These are phyloP conservation scores for Panicum miliaceum DNA, from an alignment of 176 grass and related monocot species.

Conservation along the genomic window DNA sequence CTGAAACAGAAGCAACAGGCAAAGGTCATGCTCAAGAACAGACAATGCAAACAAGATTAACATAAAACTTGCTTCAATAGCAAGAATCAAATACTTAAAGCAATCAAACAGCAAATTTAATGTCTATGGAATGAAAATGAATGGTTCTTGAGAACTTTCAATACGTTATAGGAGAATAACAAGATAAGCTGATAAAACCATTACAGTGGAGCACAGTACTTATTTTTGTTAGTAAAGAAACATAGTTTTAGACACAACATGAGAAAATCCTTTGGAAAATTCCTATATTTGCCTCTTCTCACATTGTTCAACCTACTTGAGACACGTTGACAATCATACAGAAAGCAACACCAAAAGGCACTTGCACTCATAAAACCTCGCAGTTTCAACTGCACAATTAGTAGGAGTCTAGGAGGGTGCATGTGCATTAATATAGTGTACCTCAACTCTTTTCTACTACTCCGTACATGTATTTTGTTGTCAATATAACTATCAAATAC, in stretches of 20 bases:
- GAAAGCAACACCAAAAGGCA: conserved; percentile 16
- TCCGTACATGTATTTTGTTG: background rate
- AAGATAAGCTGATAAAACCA: conserved; percentile 2
- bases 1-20: conserved; percentile 63
- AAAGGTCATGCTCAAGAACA: conserved; percentile 7
- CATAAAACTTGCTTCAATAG: conserved; percentile 49
- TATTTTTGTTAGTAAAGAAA: background rate
- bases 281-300: conserved; percentile 25
- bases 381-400: background rate
- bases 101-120: conserved; percentile 54
- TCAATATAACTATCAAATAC: conserved; percentile 17
- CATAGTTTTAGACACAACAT: background rate
- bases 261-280: conserved; percentile 14
- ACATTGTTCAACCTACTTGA: conserved; percentile 25
- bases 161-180: background rate
- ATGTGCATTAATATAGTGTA: background rate
- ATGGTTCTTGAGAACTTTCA: conserved; percentile 7
- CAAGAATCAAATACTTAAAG: conserved; percentile 55
- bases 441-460: background rate
- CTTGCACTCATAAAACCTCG: background rate
- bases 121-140: conserved; percentile 37
- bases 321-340: conserved; percentile 30
- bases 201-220: background rate
- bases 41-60: conserved; percentile 44
- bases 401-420: background rate